Percentiles rank a stretch among this genome's conserved stretches.
phyloP scores from a whole-genome alignment of 1,139 yeast species.

The Hemisphaericaspora subhashii region DNA sequence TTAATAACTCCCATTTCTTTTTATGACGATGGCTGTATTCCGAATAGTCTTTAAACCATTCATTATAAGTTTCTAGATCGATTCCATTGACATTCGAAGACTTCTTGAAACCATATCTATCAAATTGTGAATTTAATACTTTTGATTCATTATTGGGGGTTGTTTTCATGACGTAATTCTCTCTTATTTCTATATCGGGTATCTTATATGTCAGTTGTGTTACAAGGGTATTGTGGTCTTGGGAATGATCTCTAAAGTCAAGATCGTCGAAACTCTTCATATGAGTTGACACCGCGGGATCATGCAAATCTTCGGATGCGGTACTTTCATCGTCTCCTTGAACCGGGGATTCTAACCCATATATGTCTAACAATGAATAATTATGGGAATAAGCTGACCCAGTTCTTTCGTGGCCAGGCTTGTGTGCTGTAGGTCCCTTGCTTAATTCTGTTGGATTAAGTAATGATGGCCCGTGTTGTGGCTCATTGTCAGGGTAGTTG shows the following conservation, averaged over 20 bases:
- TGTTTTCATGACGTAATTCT: conserved; percentile 16
- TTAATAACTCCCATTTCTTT: conserved; percentile 69
- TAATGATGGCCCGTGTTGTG: neutral
- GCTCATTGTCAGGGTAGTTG: no score
- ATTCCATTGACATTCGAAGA: conserved; percentile 47
- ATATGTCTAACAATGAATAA: conserved; percentile 31
- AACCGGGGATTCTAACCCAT: conserved; percentile 22
- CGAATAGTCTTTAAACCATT: conserved; percentile 74
- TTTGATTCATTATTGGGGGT: conserved; percentile 12
- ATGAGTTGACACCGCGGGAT: conserved; percentile 1
- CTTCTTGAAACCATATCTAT: conserved; percentile 85
- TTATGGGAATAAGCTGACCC: conserved; percentile 37
- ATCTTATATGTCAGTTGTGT: neutral
- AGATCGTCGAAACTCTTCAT: conserved; percentile 11
- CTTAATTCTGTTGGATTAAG: neutral
- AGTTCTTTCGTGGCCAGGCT: conserved; percentile 20
- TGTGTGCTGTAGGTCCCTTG: neutral
- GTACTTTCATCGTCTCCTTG: conserved; percentile 1
- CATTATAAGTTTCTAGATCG: conserved; percentile 58
- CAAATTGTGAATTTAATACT: conserved; percentile 48
- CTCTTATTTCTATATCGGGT: conserved; percentile 9
- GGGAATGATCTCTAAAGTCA: conserved; percentile 5
- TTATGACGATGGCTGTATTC: conserved; percentile 62
- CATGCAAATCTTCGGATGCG: conserved; percentile 2
- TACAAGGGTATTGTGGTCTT: neutral